phyloP scores from a whole-genome alignment of 352 stramenopile species.

The Globisporangium splendens region DNA sequence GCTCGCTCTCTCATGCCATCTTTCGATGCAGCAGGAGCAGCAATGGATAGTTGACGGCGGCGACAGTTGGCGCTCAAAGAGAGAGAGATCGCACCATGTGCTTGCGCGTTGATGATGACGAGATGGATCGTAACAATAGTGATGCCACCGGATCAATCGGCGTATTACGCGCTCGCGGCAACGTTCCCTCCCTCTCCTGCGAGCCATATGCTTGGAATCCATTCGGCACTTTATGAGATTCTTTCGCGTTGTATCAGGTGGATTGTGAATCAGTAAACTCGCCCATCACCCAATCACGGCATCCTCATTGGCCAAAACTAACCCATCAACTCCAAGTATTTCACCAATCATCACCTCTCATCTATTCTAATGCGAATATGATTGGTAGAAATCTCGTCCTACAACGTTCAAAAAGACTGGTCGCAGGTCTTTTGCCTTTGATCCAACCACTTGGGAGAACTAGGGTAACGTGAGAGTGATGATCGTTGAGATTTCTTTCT shows the following conservation, averaged over 20 bases:
- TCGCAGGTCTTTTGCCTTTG: neutral
- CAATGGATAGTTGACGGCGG: too few species aligned
- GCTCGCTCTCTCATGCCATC: too few species aligned
- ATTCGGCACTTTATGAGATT: neutral
- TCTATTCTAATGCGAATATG: neutral
- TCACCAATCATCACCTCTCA: neutral
- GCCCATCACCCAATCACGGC: neutral
- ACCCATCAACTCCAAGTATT: neutral
- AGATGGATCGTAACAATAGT: too few species aligned
- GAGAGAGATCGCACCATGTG: too few species aligned
- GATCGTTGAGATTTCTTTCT: neutral
- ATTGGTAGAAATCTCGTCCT: neutral
- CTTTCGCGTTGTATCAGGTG: neutral
- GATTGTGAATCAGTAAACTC: neutral
- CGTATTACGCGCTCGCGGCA: too few species aligned
- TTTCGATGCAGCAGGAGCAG: too few species aligned
- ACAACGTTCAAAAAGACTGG: neutral
- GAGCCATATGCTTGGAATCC: neutral
- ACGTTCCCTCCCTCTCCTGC: too few species aligned
- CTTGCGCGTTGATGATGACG: too few species aligned
- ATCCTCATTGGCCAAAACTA: neutral
- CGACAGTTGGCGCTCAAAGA: too few species aligned
- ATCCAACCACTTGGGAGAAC: conserved; percentile 18
- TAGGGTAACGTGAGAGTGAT: conserved; percentile 15
- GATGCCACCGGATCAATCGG: too few species aligned